phyloP scores from a whole-genome alignment of 2,329 filamentous ascomycete species.

The Curvularia eragrostidis region DNA sequence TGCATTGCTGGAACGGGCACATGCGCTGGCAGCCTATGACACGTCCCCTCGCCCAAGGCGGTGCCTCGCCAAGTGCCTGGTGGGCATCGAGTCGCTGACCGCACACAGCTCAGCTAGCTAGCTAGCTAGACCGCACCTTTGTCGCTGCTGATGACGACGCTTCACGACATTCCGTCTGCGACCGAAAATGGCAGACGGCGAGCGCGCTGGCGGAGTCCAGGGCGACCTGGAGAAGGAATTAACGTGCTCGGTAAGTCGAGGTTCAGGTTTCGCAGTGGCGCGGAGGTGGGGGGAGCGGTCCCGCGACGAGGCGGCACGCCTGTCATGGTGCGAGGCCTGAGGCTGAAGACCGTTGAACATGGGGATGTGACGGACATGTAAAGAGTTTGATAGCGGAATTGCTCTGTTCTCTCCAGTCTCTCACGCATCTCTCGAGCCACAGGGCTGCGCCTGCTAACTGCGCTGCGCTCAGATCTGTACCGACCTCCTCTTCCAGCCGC shows the following conservation, averaged over 20 bases:
- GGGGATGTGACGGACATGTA: neutral
- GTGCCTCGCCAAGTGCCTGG: slow-evolving; percentile 22
- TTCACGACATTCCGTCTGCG: slow-evolving; percentile 12
- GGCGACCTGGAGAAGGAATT: slow-evolving; percentile 89
- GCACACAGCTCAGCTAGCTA: slow-evolving; percentile 23
- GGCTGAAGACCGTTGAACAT: neutral
- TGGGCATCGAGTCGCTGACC: slow-evolving; percentile 25
- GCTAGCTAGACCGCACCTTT: slow-evolving; percentile 18
- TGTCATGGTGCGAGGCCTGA: neutral
- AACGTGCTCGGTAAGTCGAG: slow-evolving; percentile 82
- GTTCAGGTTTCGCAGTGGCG: slow-evolving; percentile 20
- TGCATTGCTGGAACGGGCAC: neutral
- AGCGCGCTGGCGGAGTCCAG: slow-evolving; percentile 52
- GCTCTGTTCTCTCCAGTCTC: slow-evolving; percentile 3
- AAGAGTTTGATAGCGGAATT: neutral
- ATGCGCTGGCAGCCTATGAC: slow-evolving; percentile 26
- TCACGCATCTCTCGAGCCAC: neutral
- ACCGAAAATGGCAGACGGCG: slow-evolving; percentile 43
- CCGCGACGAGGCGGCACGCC: neutral
- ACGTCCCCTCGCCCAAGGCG: slow-evolving; percentile 8
- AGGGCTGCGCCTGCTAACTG: slow-evolving; percentile 33
- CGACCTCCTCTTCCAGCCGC: slow-evolving; percentile 87
- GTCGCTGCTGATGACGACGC: slow-evolving; percentile 12
- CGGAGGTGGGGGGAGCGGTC: slow-evolving; percentile 1
- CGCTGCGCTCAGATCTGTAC: slow-evolving; percentile 79